Evolutionary conservation across 257 asterid species (phyloP).

Genomic region (Knoxia roxburghii): DNA sequence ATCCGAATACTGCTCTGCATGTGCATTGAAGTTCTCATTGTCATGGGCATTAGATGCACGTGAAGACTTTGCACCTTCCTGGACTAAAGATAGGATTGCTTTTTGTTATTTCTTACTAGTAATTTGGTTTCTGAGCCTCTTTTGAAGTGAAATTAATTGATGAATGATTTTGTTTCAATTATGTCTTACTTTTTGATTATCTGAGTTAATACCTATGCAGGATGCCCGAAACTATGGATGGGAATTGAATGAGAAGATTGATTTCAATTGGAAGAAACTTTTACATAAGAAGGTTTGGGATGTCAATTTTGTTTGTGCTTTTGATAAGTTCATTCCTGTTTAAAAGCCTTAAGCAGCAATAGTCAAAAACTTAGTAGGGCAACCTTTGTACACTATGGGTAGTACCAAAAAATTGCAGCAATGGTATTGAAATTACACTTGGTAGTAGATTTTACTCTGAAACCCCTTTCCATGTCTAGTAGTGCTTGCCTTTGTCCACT

Average conservation of each 20-base stretch:
- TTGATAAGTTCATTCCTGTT: not conserved
- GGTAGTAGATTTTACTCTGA: not conserved
- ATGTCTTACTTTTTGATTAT: slow-evolving; percentile 1
- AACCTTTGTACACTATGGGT: not conserved
- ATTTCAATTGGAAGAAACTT: slow-evolving; percentile 96
- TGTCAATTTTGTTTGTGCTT: not conserved
- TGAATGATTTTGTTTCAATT: not conserved
- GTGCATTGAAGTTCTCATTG: not conserved
- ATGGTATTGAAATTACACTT: not conserved
- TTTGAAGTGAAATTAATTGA: not conserved
- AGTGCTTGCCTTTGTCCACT: too few relatives aligned
- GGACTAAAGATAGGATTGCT: not conserved
- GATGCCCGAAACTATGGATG: slow-evolving; percentile 94
- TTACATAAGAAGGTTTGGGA: slow-evolving; percentile 76
- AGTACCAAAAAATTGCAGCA: not conserved
- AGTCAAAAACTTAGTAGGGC: not conserved
- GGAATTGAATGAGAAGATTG: slow-evolving; percentile 73
- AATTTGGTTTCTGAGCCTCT: not conserved
- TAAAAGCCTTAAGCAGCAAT: not conserved
- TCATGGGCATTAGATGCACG: not conserved
- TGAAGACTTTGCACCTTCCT: slow-evolving; percentile 2
- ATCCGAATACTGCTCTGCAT: not conserved
- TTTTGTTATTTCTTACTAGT: not conserved
- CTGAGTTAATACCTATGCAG: slow-evolving; percentile 36
- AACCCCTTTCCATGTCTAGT: not conserved